A percentile compares a stretch with the other conserved stretches of the same genome.
Evolutionary conservation across 306 rosid species (phyloP).

Genomic region (Prunus mira): DNA sequence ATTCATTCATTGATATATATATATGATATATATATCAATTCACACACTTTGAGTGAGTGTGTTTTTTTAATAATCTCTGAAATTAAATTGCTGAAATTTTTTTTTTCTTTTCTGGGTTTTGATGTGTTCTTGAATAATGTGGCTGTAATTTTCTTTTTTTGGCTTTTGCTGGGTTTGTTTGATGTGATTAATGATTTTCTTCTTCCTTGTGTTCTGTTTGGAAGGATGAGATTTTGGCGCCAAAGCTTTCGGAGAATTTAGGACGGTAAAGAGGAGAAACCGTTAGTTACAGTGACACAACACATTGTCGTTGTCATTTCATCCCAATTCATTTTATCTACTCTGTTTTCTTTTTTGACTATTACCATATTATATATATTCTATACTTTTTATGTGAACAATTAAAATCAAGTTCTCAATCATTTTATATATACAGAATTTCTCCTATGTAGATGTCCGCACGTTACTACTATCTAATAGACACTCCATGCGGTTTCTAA

Average conservation of each 20-base stretch:
- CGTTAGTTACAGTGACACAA: constrained; percentile 21
- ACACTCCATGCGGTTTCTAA: too few species aligned
- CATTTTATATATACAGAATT: too few species aligned
- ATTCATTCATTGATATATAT: constrained; percentile 35
- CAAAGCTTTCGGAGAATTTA: constrained; percentile 61
- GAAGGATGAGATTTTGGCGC: constrained; percentile 65
- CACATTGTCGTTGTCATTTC: neutral
- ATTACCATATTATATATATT: too few species aligned
- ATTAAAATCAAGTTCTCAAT: too few species aligned
- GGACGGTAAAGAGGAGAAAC: constrained; percentile 27
- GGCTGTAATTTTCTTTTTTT: neutral
- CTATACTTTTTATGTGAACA: too few species aligned
- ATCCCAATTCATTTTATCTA: too few species aligned
- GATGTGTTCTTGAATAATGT: neutral
- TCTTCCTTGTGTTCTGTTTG: constrained; percentile 29
- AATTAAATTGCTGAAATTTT: neutral
- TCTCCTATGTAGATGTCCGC: too few species aligned
- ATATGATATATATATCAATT: neutral
- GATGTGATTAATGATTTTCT: neutral
- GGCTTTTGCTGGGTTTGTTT: constrained; percentile 12
- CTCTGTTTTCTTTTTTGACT: too few species aligned
- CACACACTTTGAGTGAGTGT: neutral
- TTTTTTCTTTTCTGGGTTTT: neutral
- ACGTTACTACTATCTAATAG: too few species aligned
- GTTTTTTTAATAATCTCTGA: neutral